A percentile compares a stretch with the other conserved stretches of the same genome.
phyloP scores from a whole-genome alignment of 2,329 filamentous ascomycete species.

The Alternaria tenuissima region DNA sequence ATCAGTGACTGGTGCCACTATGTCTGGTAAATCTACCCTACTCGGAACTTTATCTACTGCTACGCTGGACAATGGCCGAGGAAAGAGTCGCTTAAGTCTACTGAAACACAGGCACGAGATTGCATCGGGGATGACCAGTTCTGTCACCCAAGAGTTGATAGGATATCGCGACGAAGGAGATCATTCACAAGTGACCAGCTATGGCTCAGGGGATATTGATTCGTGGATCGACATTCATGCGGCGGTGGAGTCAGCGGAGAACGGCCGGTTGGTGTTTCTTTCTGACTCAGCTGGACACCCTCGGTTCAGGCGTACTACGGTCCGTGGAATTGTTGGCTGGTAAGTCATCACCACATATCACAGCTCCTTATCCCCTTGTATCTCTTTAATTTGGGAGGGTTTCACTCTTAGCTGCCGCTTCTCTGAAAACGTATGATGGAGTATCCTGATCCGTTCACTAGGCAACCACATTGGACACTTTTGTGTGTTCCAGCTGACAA shows the following conservation, averaged over 20 bases:
- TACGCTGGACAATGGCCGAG: conserved; percentile 87
- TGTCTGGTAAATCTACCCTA: conserved; percentile 90
- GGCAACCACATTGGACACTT: conserved; percentile 87
- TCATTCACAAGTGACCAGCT: conserved; percentile 72
- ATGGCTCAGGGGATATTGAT: conserved; percentile 83
- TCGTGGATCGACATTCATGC: conserved; percentile 96
- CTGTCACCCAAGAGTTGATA: conserved; percentile 90
- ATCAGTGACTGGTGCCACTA: conserved; percentile 87
- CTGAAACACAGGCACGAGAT: conserved; percentile 95
- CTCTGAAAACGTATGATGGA: neutral
- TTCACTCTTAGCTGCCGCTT: neutral
- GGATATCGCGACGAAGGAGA: conserved; percentile 68
- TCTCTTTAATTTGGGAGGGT: neutral
- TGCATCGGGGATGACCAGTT: conserved; percentile 89
- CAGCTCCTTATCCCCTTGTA: too few species aligned
- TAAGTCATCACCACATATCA: conserved; percentile 16
- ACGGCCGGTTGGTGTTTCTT: conserved; percentile 82
- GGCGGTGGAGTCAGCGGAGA: conserved; percentile 71
- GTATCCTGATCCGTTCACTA: conserved; percentile 15
- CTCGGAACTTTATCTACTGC: conserved; percentile 89
- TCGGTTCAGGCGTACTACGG: conserved; percentile 85
- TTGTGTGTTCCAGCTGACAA: conserved; percentile 87
- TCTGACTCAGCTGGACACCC: conserved; percentile 93
- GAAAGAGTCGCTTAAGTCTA: conserved; percentile 86
- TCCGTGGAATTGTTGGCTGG: conserved; percentile 93